phyloP scores from a whole-genome alignment of 805 yeast genomes.

The Barnettozyma sp. region DNA sequence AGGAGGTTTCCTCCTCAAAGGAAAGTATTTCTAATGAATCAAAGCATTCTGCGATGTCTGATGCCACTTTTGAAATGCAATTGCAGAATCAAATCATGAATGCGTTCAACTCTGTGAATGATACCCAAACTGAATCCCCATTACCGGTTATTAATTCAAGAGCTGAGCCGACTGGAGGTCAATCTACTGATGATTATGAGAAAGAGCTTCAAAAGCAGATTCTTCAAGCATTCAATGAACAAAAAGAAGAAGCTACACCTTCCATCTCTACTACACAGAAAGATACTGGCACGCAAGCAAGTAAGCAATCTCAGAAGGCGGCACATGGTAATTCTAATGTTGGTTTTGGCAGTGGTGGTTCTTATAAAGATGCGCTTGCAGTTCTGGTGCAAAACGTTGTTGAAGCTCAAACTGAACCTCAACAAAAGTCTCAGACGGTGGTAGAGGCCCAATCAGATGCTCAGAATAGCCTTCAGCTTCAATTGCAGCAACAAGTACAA shows the following conservation, averaged over 20 bases:
- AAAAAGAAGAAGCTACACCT: too few relatives aligned
- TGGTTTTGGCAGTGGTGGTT: constrained; percentile 23
- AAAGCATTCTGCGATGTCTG: constrained; percentile 1
- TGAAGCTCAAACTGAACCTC: constrained; percentile 26
- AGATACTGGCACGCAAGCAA: too few relatives aligned
- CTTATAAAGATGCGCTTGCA: constrained; percentile 46
- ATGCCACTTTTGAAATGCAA: constrained; percentile 17
- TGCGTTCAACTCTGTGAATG: constrained; percentile 18
- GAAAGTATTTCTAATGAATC: neutral
- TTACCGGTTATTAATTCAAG: neutral
- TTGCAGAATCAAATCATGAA: constrained; percentile 22
- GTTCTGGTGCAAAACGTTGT: constrained; percentile 52
- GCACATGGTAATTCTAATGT: neutral
- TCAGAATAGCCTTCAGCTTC: constrained; percentile 1
- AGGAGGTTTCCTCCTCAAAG: neutral
- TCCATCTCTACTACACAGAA: too few relatives aligned
- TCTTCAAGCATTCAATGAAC: constrained; percentile 12
- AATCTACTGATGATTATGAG: constrained; percentile 13
- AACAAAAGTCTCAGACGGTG: constrained; percentile 6
- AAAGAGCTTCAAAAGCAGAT: constrained; percentile 17
- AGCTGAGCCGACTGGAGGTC: neutral
- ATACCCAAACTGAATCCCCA: constrained; percentile 9
- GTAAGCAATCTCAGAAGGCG: constrained; percentile 4
- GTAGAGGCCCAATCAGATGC: constrained; percentile 2
- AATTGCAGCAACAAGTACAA: constrained; percentile 6